phyloP scores from a whole-genome alignment of 805 yeast species.

The Wickerhamiella azymoides region DNA sequence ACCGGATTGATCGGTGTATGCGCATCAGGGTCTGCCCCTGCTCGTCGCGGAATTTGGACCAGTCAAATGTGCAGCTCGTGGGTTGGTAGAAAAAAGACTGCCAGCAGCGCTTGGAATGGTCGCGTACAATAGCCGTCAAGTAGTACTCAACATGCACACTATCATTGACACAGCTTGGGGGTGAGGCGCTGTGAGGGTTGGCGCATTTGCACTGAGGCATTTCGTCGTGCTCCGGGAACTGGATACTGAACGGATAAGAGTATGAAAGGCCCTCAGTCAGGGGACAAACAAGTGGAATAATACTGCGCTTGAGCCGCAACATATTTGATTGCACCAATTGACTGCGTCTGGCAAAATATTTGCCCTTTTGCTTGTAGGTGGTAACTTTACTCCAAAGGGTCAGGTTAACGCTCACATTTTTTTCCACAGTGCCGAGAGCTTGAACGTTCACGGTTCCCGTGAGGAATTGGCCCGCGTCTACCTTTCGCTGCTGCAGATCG shows the following conservation, averaged over 20 bases:
- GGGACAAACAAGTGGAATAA: not conserved
- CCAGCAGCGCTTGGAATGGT: conserved; percentile 8
- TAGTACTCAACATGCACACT: conserved; percentile 7
- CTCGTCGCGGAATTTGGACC: conserved; percentile 1
- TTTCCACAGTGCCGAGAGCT: not conserved
- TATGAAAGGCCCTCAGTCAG: conserved; percentile 2
- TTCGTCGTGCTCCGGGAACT: conserved; percentile 5
- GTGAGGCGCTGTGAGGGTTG: conserved; percentile 2
- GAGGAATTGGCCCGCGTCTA: conserved; percentile 6
- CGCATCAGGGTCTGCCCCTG: conserved; percentile 9
- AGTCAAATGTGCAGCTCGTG: not conserved
- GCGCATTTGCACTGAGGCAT: conserved; percentile 8
- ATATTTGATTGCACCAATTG: not conserved
- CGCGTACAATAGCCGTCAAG: conserved; percentile 5
- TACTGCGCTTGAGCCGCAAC: conserved; percentile 1
- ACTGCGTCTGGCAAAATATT: not conserved
- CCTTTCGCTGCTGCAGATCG: conserved; percentile 4
- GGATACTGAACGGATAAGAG: conserved; percentile 5
- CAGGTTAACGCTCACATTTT: conserved; percentile 1
- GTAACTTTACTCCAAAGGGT: conserved; percentile 5
- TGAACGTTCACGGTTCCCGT: conserved; percentile 6
- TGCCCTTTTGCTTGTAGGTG: conserved; percentile 4
- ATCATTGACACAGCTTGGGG: conserved; percentile 1
- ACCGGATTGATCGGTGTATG: conserved; percentile 1
- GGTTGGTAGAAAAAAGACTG: conserved; percentile 6